These are phyloP conservation scores for Paraphaeosphaeria minitans DNA, from an alignment of 2,329 filamentous ascomycete species.

Conservation along the genomic window DNA sequence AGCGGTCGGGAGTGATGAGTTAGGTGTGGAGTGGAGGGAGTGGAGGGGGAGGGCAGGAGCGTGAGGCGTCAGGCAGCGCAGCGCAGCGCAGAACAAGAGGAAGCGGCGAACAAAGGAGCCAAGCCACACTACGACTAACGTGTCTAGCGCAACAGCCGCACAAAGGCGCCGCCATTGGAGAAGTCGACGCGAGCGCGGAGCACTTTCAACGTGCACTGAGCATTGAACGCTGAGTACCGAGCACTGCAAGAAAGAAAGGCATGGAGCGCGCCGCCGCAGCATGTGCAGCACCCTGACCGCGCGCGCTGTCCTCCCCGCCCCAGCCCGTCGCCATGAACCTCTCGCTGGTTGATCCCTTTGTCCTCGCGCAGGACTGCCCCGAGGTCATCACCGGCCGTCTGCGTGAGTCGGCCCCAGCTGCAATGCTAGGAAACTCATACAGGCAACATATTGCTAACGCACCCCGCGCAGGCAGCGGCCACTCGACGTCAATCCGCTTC, in stretches of 20 bases:
- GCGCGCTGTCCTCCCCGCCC: conserved; percentile 17
- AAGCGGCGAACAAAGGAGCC: conserved; percentile 14
- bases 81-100: conserved; percentile 1
- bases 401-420: conserved; percentile 60
- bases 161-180: neutral
- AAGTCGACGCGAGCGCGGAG: neutral
- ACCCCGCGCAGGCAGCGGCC: conserved; percentile 58
- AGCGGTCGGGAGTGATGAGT: conserved; percentile 39
- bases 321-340: conserved; percentile 64
- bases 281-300: conserved; percentile 28
- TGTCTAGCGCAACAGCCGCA: neutral
- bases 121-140: neutral
- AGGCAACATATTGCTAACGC: conserved; percentile 17
- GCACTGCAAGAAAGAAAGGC: neutral
- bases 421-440: conserved; percentile 47
- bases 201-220: no score
- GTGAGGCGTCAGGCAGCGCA: conserved; percentile 12
- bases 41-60: conserved; percentile 26
- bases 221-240: no score
- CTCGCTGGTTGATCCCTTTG: conserved; percentile 72
- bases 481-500: conserved; percentile 77
- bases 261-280: conserved; percentile 6
- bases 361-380: conserved; percentile 81
- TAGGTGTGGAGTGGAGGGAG: conserved; percentile 32
- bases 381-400: conserved; percentile 88